Evolutionary conservation across 768 basidiomycete genomes (phyloP).

Genomic region (Lentinula guzmanii): DNA sequence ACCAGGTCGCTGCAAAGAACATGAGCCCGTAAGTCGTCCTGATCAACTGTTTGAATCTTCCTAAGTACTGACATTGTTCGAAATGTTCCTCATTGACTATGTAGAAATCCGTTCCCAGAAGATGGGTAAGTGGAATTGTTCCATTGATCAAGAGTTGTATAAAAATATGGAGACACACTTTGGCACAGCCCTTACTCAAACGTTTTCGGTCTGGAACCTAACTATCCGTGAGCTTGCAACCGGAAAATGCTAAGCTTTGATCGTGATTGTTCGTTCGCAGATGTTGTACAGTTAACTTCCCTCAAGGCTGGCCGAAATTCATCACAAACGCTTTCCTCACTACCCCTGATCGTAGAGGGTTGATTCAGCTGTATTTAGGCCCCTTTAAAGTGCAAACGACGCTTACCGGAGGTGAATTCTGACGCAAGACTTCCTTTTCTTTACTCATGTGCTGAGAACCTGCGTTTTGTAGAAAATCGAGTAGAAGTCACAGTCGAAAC

Average conservation of each 20-base stretch:
- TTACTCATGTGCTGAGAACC: not conserved
- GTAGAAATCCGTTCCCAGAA: slow-evolving; percentile 46
- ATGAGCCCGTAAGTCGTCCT: slow-evolving; percentile 35
- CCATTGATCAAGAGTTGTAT: not conserved
- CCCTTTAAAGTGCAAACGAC: slow-evolving; percentile 37
- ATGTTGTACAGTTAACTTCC: slow-evolving; percentile 49
- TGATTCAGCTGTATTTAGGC: slow-evolving; percentile 44
- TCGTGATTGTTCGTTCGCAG: slow-evolving; percentile 13
- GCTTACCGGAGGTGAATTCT: slow-evolving; percentile 25
- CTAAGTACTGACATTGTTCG: not conserved
- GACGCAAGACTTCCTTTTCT: not conserved
- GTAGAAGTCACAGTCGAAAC: slow-evolving; percentile 40
- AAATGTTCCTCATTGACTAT: not conserved
- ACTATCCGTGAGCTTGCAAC: slow-evolving; percentile 34
- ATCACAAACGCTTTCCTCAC: slow-evolving; percentile 45
- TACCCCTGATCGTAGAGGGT: slow-evolving; percentile 32
- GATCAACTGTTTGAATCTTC: not conserved
- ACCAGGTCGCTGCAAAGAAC: slow-evolving; percentile 50
- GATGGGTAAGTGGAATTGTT: slow-evolving; percentile 31
- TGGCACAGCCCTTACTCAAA: slow-evolving; percentile 35
- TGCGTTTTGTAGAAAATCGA: slow-evolving; percentile 25
- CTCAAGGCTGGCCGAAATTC: slow-evolving; percentile 52
- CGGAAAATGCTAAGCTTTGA: too few relatives aligned
- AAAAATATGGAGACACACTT: not conserved
- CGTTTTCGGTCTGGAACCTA: slow-evolving; percentile 45